Percentiles rank a stretch among this genome's conserved stretches.
Evolutionary conservation across 495 filamentous ascomycete genomes (phyloP).

Genomic region (Tuber borchii): DNA sequence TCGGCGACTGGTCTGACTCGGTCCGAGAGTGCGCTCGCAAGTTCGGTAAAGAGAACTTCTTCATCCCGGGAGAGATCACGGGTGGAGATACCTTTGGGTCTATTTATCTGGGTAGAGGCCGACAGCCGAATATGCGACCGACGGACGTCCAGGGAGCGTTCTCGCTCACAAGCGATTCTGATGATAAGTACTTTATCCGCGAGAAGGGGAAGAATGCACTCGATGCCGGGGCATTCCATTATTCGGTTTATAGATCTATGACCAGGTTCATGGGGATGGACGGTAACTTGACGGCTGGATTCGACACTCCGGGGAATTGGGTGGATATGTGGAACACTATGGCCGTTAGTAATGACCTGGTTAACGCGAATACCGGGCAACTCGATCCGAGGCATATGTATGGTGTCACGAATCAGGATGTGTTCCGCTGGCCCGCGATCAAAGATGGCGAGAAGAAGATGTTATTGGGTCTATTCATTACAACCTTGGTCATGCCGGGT

Average conservation of each 20-base stretch:
- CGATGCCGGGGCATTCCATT: constrained; percentile 64
- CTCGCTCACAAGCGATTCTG: constrained; percentile 46
- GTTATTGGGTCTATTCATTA: constrained; percentile 59
- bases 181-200: constrained; percentile 53
- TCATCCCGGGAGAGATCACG: constrained; percentile 60
- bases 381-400: constrained; percentile 69
- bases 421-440: constrained; percentile 67
- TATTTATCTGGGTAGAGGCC: constrained; percentile 61
- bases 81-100: constrained; percentile 59
- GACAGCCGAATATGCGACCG: constrained; percentile 51
- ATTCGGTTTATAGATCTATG: constrained; percentile 62
- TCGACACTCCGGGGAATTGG: constrained; percentile 57
- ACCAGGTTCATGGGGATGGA: constrained; percentile 53
- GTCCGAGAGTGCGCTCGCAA: constrained; percentile 54
- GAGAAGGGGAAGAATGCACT: constrained; percentile 46
- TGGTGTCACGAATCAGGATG: constrained; percentile 65
- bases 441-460: constrained; percentile 57
- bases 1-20: constrained; percentile 52
- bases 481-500: constrained; percentile 59
- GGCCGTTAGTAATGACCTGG: constrained; percentile 58
- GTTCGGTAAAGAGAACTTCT: constrained; percentile 58
- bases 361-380: constrained; percentile 59
- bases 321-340: constrained; percentile 58
- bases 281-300: constrained; percentile 57
- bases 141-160: constrained; percentile 49